Conservation (phyloP, 257 asterid species). For the Przewalskia tangutica region DNA sequence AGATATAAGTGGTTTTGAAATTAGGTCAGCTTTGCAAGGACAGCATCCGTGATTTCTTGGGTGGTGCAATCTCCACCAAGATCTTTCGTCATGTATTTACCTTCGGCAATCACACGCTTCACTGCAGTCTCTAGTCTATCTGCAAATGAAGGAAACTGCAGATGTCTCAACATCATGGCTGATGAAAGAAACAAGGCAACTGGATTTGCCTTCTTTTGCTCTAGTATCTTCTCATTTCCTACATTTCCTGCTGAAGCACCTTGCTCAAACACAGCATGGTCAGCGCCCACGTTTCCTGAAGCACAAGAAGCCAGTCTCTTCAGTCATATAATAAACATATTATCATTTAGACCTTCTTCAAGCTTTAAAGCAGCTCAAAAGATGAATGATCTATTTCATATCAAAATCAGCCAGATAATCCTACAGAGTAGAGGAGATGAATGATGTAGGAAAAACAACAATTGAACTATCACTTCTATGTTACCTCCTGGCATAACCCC, state of each 20-base stretch:
- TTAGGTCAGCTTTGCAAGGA: conserved; percentile 59
- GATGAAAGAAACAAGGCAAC: conserved; percentile 89
- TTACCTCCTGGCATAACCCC: conserved; percentile 98
- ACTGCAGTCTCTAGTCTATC: conserved; percentile 86
- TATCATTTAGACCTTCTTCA: neutral
- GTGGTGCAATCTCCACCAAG: conserved; percentile 81
- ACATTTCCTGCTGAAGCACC: conserved; percentile 99
- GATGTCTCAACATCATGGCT: conserved; percentile 94
- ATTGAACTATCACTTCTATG: conserved; percentile 1
- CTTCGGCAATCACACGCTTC: conserved; percentile 61
- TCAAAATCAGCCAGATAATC: neutral
- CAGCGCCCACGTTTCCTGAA: conserved; percentile 89
- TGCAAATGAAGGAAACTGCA: conserved; percentile 95
- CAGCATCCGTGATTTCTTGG: conserved; percentile 90
- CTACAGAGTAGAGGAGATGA: neutral
- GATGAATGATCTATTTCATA: conserved; percentile 1
- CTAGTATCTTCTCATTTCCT: conserved; percentile 53
- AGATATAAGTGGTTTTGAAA: neutral
- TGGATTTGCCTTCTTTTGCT: conserved; percentile 77
- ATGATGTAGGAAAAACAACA: neutral
- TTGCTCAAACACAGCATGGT: conserved; percentile 89
- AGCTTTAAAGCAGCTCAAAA: neutral
- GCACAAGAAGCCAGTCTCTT: neutral
- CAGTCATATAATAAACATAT: neutral
- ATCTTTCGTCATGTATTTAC: conserved; percentile 69